Evolutionary conservation across 202 grass and related monocot genomes (phyloP), one percentile per base, ranked within the genome.

Genomic region (Zoysia matrella): DNA sequence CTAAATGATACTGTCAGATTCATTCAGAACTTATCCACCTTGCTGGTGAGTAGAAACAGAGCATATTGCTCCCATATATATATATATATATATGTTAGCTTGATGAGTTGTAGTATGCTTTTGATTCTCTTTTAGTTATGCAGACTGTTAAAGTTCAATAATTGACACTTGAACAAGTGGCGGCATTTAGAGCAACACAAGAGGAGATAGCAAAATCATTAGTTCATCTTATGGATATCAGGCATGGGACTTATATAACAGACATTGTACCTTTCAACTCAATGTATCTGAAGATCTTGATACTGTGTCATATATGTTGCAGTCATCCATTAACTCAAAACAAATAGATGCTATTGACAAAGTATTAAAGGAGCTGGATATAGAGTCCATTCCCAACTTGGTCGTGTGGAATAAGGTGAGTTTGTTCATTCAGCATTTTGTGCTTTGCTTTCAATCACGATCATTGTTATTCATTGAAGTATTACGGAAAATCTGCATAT

Each of bases 201-300:
- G 92, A 98, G 82, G 92, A 98, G 83, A 98, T 94, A 88, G 90
- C 86, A 48, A 92, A 94, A 83, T 98, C 95, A 52, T 98, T 94
- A 86, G 88, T 98, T 89, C 92, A 94, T 88, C 86, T 98, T 80
- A 92, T 91, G 42, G 95, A 98, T 76, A 94, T 98, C 66, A 98
- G 95, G 95, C 94, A 83, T 71, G 43, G 10, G 70, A 69, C 71
- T 65, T 7, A 71, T n/a, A 75, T 50, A 50, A 6, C 55, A 77
- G 55, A 30, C 9, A 61, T 75, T 64, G 50, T 84, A 4, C 42
- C 50, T 14, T 80, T 46, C 51, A 69, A 43, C 83, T 8, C 11
- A 36, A 82, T 69, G 43, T 8, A 50, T 50, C 48, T 41, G 52
- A 18, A 57, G 66, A 30, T 72, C 2, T 65, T 52, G 52, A 60